A percentile compares a stretch with the other conserved stretches of the same genome.
Evolutionary conservation across 208 protist genomes (phyloP).

Genomic region (Naegleria fowleri): DNA sequence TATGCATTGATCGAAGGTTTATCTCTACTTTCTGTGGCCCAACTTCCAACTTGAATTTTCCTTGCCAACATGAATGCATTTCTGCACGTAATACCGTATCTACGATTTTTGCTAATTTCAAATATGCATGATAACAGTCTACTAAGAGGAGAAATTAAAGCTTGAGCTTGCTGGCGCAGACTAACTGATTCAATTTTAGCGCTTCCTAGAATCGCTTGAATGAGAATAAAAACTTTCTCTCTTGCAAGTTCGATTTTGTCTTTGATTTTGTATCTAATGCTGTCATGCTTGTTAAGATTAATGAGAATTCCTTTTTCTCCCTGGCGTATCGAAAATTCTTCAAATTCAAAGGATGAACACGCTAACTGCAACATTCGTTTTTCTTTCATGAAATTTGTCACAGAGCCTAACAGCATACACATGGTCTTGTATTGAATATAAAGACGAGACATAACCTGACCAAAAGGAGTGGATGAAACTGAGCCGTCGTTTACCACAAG

Average conservation of each 20-base stretch:
- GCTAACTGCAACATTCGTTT: not conserved
- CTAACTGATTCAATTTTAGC: not conserved
- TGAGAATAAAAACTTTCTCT: slow-evolving; percentile 3
- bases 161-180: not conserved
- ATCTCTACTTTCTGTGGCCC: not conserved
- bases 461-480: slow-evolving; percentile 22
- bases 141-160: not conserved
- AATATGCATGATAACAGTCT: not conserved
- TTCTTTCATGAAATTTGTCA: not conserved
- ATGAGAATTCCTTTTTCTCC: slow-evolving; percentile 3
- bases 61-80: not conserved
- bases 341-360: not conserved
- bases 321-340: not conserved
- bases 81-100: not conserved
- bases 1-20: not conserved
- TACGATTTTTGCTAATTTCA: not conserved
- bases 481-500: not conserved
- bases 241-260: not conserved
- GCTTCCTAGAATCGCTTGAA: not conserved
- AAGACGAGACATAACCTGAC: slow-evolving; percentile 31
- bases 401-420: not conserved
- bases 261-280: not conserved
- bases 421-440: slow-evolving; percentile 42
- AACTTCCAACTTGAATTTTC: not conserved
- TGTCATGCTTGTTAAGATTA: not conserved